Evolutionary conservation across 2,329 filamentous ascomycete genomes (phyloP).

Genomic region (Trichoderma simmonsii): DNA sequence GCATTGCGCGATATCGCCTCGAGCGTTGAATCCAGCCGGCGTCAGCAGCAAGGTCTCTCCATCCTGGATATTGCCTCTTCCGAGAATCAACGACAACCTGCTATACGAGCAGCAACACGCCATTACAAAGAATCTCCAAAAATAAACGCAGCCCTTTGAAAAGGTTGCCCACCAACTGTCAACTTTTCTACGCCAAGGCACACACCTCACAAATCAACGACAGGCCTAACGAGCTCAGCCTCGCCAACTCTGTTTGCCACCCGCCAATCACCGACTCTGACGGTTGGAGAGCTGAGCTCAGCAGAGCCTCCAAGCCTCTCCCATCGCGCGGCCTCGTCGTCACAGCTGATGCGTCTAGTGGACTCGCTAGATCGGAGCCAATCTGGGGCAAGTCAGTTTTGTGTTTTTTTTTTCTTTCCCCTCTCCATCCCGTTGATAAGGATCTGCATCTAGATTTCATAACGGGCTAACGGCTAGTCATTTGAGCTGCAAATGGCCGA

Average conservation of each 20-base stretch:
- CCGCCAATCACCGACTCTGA: background rate
- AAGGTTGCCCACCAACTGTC: background rate
- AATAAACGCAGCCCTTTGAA: background rate
- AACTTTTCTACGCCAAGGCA: background rate
- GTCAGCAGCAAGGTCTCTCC: background rate
- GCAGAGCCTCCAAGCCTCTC: constrained; percentile 12
- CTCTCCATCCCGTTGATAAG: background rate
- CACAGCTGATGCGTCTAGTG: constrained; percentile 12
- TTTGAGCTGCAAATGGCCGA: background rate
- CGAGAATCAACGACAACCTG: background rate
- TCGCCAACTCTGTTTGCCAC: background rate
- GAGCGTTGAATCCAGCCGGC: background rate
- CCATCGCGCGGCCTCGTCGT: constrained; percentile 10
- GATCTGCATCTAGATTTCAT: background rate
- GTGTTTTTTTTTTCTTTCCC: background rate
- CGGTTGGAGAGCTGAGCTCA: background rate
- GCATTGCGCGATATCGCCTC: background rate
- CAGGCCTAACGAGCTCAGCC: background rate
- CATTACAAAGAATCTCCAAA: background rate
- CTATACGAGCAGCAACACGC: background rate
- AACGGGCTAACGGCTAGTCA: background rate
- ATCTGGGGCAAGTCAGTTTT: background rate
- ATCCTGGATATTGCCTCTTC: background rate
- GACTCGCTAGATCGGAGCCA: background rate
- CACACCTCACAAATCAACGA: background rate